phyloP scores from a whole-genome alignment of 2,329 filamentous ascomycete genomes.

The Neophaeococcomyces aloes region DNA sequence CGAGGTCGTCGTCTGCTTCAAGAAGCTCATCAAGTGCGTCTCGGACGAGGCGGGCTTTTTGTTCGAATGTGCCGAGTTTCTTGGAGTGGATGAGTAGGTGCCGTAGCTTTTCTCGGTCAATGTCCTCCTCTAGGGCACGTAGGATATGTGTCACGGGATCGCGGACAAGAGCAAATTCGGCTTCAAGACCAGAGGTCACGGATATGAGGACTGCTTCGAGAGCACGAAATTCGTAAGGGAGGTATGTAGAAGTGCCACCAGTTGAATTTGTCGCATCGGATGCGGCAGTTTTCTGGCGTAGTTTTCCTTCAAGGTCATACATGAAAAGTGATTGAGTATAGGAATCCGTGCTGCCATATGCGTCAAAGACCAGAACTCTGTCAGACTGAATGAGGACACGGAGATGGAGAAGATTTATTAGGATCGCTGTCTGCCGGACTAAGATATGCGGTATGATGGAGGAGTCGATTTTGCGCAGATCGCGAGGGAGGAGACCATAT shows the following conservation, averaged over 20 bases:
- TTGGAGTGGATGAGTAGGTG: slow-evolving; percentile 89
- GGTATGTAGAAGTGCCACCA: slow-evolving; percentile 29
- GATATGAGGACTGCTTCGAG: slow-evolving; percentile 91
- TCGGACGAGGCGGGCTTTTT: slow-evolving; percentile 85
- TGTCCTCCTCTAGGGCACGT: slow-evolving; percentile 86
- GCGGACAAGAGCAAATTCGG: slow-evolving; percentile 85
- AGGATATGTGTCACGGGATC: slow-evolving; percentile 85
- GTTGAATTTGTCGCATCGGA: slow-evolving; percentile 11
- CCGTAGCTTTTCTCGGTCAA: slow-evolving; percentile 85
- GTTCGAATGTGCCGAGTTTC: slow-evolving; percentile 91
- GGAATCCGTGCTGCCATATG: slow-evolving; percentile 86
- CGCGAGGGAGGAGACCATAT: slow-evolving; percentile 67
- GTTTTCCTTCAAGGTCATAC: slow-evolving; percentile 88
- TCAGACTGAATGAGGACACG: slow-evolving; percentile 92
- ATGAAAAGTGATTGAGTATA: slow-evolving; percentile 96
- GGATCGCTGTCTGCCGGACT: slow-evolving; percentile 80
- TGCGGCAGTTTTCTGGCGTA: slow-evolving; percentile 58
- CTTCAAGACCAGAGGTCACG: slow-evolving; percentile 82
- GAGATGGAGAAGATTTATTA: slow-evolving; percentile 92
- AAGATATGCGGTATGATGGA: slow-evolving; percentile 92
- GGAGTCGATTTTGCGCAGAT: slow-evolving; percentile 95
- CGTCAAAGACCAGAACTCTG: slow-evolving; percentile 87
- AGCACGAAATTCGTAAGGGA: slow-evolving; percentile 93
- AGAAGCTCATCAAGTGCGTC: slow-evolving; percentile 92
- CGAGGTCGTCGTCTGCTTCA: slow-evolving; percentile 90